phyloP scores from a whole-genome alignment of 306 rosid genomes.

The Pterocarpus santalinus region DNA sequence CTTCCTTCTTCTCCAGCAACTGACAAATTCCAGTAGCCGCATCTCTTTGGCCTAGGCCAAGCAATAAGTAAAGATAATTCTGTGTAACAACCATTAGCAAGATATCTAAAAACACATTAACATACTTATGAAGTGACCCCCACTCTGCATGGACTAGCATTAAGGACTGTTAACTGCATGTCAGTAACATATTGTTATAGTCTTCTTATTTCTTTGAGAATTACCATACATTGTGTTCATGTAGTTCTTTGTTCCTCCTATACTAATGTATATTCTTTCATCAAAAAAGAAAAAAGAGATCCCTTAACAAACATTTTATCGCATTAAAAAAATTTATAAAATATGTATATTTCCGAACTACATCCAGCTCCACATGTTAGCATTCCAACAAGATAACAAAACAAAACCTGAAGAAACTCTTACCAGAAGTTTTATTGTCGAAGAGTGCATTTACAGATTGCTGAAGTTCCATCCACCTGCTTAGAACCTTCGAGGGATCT shows the following conservation, averaged over 20 bases:
- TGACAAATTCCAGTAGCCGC: slow-evolving; percentile 79
- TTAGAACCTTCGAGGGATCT: slow-evolving; percentile 53
- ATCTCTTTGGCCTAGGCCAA: slow-evolving; percentile 66
- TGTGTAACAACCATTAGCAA: slow-evolving; percentile 35
- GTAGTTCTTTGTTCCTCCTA: slow-evolving; percentile 12
- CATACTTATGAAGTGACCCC: slow-evolving; percentile 12
- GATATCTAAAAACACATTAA: slow-evolving; percentile 2
- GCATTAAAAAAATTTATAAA: slow-evolving; percentile 1
- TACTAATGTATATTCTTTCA: slow-evolving; percentile 10
- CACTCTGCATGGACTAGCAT: background rate
- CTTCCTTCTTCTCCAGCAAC: slow-evolving; percentile 95
- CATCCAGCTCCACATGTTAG: slow-evolving; percentile 9
- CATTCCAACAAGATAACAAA: slow-evolving; percentile 25
- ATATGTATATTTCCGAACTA: background rate
- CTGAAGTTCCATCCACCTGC: slow-evolving; percentile 88
- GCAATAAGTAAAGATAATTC: slow-evolving; percentile 36
- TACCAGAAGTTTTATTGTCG: slow-evolving; percentile 76
- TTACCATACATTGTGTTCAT: slow-evolving; percentile 1
- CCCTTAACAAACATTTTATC: background rate
- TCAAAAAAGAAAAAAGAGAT: background rate
- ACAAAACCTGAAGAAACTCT: slow-evolving; percentile 38
- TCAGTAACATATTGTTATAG: background rate
- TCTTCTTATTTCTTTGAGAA: slow-evolving; percentile 4
- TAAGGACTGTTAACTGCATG: slow-evolving; percentile 9
- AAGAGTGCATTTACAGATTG: slow-evolving; percentile 76